Conservation (phyloP, 2,329 filamentous ascomycete species). For the Cladosporium velox region DNA sequence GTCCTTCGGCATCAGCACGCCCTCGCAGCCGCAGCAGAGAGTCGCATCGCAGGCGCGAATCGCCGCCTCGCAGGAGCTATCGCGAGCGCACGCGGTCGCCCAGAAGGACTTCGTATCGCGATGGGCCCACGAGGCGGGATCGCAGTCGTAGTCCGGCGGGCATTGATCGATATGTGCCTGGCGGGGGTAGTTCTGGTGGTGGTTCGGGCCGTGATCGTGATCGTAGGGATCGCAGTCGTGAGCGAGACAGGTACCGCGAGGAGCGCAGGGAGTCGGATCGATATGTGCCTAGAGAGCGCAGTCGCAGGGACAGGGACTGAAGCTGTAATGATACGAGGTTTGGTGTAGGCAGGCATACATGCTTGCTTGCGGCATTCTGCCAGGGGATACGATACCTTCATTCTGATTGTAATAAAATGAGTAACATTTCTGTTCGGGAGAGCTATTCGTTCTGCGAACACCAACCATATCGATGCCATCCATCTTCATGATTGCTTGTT, state of each 20-base stretch:
- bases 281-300: constrained; percentile 36
- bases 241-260: constrained; percentile 36
- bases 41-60: constrained; percentile 17
- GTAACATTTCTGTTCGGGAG: background rate
- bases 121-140: constrained; percentile 27
- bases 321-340: background rate
- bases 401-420: background rate
- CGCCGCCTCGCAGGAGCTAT: constrained; percentile 16
- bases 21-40: constrained; percentile 22
- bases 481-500: background rate
- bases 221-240: constrained; percentile 28
- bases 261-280: constrained; percentile 37
- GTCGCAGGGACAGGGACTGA: constrained; percentile 12
- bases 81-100: constrained; percentile 19
- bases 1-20: constrained; percentile 7
- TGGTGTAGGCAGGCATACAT: background rate
- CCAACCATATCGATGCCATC: too few relatives aligned
- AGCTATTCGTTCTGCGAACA: background rate
- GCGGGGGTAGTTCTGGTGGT: constrained; percentile 28
- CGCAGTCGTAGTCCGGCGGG: constrained; percentile 28
- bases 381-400: background rate
- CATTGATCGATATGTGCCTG: constrained; percentile 45
- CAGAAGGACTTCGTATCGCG: constrained; percentile 25
- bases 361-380: background rate
- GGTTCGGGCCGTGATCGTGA: constrained; percentile 29